Evolutionary conservation across 2,329 filamentous ascomycete species (phyloP), one percentile per base, ranked within the genome.

Genomic region (Podosphaera xanthii): DNA sequence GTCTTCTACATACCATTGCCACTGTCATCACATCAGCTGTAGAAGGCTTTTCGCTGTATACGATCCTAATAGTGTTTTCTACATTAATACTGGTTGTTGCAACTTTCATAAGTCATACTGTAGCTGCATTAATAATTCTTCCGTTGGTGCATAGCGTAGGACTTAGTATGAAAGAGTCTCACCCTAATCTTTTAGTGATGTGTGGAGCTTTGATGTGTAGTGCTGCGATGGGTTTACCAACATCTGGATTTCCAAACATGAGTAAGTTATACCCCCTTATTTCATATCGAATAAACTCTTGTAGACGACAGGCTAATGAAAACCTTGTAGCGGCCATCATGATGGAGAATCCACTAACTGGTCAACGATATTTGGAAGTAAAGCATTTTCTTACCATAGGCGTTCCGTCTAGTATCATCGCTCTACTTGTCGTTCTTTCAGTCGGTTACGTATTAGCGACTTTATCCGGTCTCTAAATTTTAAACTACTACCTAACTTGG

Each of bases 161-260:
- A 22, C 76, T 80, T 61, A 77, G 76, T 57, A 95, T 98, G 89
- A 80, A 84, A 2, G 78, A 94, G 69, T 90, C 91, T 35, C 89
- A 94, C 69, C 91, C 92, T 7, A 97, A 97, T 71, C 73, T 98
- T 61, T 74, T 98, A 61, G 92, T 98, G 62, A 97, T 98, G 91
- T 87, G 83, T 0, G 84, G 86, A 59, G 91, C 94, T 9, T 73
- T 98, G 63, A 98, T 98, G 89, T 96, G 92, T 69, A 91, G 85
- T 64, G 90, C 90, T n/a, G 92, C 88, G 1, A 98, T 98, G 92
- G 92, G 84, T 10, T 72, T 98, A 71, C 92, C 92, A 2, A 98
- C 92, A 0, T 91, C 84, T 69, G 94, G 92, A 7, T 98, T 98
- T 74, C 92, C 92, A 1, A 98, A 98, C 66, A 98, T 98, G 92